Percentiles rank a stretch among this genome's conserved stretches.
Evolutionary conservation across 2,329 filamentous ascomycete species (phyloP).

Genomic region (Piedraia hortae): DNA sequence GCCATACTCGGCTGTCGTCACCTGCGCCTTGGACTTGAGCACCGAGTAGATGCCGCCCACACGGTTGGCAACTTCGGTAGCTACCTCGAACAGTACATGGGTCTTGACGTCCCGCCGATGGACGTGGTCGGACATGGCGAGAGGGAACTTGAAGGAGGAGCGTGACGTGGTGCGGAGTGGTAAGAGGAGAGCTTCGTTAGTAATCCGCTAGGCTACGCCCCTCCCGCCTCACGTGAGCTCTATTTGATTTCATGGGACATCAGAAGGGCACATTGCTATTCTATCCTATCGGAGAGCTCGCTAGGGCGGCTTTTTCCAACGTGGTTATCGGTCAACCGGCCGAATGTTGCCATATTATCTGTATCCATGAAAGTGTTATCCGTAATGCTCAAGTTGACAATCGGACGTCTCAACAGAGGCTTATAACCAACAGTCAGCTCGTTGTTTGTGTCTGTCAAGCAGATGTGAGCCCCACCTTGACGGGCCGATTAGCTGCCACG

Average conservation of each 20-base stretch:
- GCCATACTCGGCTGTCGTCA: conserved; percentile 95
- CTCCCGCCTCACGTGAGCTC: conserved; percentile 1
- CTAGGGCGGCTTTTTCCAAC: too few species aligned
- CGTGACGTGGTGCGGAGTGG: neutral
- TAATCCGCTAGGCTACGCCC: neutral
- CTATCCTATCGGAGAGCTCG: too few species aligned
- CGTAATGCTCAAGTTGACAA: too few species aligned
- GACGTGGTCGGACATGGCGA: neutral
- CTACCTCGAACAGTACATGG: conserved; percentile 86
- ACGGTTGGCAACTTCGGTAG: conserved; percentile 91
- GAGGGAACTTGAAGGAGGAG: neutral
- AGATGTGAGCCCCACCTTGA: too few species aligned
- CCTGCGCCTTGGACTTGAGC: conserved; percentile 93
- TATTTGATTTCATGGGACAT: neutral
- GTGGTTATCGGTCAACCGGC: too few species aligned
- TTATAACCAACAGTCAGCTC: too few species aligned
- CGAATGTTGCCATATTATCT: too few species aligned
- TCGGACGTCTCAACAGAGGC: too few species aligned
- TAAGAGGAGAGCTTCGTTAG: neutral
- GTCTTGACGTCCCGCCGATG: conserved; percentile 50
- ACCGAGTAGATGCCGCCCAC: conserved; percentile 98
- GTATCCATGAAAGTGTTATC: too few species aligned
- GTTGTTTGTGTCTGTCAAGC: too few species aligned
- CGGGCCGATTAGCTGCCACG: too few species aligned
- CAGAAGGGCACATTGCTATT: neutral